Evolutionary conservation across 306 rosid genomes (phyloP).

Genomic region (Oxytropis ochrocephala): DNA sequence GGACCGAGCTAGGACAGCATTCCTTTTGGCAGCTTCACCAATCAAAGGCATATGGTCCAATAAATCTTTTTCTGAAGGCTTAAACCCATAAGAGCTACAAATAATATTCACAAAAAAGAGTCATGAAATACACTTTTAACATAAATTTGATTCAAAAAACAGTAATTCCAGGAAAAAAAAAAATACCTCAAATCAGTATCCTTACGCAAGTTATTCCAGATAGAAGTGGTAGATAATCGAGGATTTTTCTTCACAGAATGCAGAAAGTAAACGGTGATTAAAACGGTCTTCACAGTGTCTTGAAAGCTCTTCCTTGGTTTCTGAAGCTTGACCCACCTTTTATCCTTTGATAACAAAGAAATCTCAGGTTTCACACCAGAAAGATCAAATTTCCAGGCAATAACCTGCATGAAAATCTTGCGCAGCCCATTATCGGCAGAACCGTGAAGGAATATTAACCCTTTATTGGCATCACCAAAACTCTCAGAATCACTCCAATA

Average conservation of each 20-base stretch:
- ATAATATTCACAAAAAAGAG: not conserved
- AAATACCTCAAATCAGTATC: conserved; percentile 48
- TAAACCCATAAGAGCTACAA: conserved; percentile 42
- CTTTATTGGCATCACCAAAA: not conserved
- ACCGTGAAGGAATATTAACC: conserved; percentile 43
- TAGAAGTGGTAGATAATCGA: conserved; percentile 30
- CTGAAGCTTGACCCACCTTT: conserved; percentile 54
- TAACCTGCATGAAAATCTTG: conserved; percentile 45
- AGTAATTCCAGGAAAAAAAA: not conserved
- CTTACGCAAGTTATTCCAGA: conserved; percentile 59
- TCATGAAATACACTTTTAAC: not conserved
- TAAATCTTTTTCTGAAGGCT: conserved; percentile 33
- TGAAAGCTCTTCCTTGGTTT: conserved; percentile 65
- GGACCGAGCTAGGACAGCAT: conserved; percentile 26
- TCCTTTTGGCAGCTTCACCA: conserved; percentile 34
- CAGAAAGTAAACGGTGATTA: conserved; percentile 58
- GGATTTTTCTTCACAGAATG: conserved; percentile 40
- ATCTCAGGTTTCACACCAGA: conserved; percentile 48
- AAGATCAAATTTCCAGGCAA: conserved; percentile 71
- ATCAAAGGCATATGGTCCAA: conserved; percentile 26
- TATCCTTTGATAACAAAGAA: conserved; percentile 51
- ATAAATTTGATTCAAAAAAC: not conserved
- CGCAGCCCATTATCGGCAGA: conserved; percentile 41
- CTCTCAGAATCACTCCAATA: conserved; percentile 47
- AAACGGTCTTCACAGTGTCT: conserved; percentile 40